Base-by-base conservation (phyloP, 768 basidiomycete genomes). In the Trametes coccinea region DNA sequence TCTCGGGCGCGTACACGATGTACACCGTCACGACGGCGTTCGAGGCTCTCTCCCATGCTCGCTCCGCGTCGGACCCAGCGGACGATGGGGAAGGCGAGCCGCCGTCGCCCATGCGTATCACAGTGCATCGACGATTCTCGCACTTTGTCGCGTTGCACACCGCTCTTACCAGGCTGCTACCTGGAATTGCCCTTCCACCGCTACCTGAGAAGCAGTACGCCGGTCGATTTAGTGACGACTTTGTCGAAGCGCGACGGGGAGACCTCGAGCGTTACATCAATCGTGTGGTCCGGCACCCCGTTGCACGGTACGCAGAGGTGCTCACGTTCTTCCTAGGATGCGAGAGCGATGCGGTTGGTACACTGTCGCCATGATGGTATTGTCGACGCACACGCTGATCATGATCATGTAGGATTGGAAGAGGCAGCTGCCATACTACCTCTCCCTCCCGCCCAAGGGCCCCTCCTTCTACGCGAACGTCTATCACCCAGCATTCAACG, bases 201-300 rank as follows among this genome's bases (percentile, higher is more conserved):
- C 79, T 95, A 7, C 93, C 93, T 0, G 91, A 92, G 71, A 93
- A 93, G 69, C 88, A 90, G 65, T 92, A 94, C 63, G 80, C 90
- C 0, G 90, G 90, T 2, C 79, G 91, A 8, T 93, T 94, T 71
- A 89, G 81, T 60, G 81, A 83, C 17, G 90, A 88, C 55, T 93
- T 95, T 65, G 85, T 95, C 5, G 92, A 94, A 70, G 89, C 89
- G 10, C 78, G 93, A 39, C 76, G 92, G 44, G 85, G 90, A 3
- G 92, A 94, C 70, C 77, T 95, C 46, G 91, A 93, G 71, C 78
- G 89, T 43, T 95, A 93, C 71, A 77, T 94, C 13, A 78, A 78
- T 34, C 80, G 84, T 52, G 76, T 94, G 41, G 84, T 86, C 30
- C 77, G 88, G 39, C 93, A 94, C 73, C 89, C 91, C 2, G 76